Percentiles rank a stretch among this genome's conserved stretches.
phyloP scores from a whole-genome alignment of 495 filamentous ascomycete genomes.

The Neurospora pannonica region DNA sequence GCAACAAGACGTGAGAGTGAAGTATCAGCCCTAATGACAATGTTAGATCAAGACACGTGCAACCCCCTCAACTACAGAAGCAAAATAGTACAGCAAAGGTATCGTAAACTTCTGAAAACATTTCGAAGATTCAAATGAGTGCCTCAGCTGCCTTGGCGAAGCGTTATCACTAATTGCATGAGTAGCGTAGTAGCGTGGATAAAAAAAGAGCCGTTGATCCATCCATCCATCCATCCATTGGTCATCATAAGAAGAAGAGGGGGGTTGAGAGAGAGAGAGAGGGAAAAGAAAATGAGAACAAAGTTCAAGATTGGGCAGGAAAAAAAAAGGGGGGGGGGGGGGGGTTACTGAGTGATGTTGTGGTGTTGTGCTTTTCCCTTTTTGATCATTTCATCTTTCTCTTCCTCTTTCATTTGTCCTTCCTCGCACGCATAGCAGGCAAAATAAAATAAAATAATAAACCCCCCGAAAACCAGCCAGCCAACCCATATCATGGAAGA shows the following conservation, averaged over 20 bases:
- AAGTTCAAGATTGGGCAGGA: background rate
- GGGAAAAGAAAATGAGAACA: background rate
- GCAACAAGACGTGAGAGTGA: background rate
- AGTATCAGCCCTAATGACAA: background rate
- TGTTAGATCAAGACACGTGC: background rate
- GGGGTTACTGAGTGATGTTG: too few relatives aligned
- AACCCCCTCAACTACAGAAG: background rate
- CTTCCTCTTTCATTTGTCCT: background rate
- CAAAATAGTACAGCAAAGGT: background rate
- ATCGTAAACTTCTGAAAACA: background rate
- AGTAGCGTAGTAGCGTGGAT: conserved; percentile 2
- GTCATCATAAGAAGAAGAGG: background rate
- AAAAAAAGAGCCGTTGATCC: background rate
- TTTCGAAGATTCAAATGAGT: background rate
- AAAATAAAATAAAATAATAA: background rate
- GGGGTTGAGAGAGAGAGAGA: background rate
- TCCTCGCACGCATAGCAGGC: background rate
- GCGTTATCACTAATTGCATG: conserved; percentile 2
- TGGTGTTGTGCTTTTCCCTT: background rate
- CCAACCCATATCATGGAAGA: background rate
- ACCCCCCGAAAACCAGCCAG: background rate
- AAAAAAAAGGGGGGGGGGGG: background rate
- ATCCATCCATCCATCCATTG: background rate
- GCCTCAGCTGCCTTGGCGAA: background rate
- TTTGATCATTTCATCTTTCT: background rate